Percentiles rank a stretch among this genome's conserved stretches.
phyloP scores from a whole-genome alignment of 2,329 filamentous ascomycete genomes.

The Verticillium longisporum region DNA sequence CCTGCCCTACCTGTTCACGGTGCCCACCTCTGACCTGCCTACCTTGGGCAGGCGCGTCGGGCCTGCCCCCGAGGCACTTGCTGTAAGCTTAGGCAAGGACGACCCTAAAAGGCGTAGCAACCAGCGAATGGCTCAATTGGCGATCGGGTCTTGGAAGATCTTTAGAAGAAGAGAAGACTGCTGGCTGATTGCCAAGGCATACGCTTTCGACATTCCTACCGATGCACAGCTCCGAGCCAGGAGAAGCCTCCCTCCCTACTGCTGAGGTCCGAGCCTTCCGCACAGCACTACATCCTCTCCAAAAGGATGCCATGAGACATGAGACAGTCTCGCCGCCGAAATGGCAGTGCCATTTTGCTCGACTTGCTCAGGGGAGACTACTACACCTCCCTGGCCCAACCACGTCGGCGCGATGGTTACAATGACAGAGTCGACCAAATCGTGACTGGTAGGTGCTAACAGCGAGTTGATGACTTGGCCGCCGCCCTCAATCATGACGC shows the following conservation, averaged over 20 bases:
- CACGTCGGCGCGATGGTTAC: slow-evolving; percentile 86
- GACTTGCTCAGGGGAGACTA: slow-evolving; percentile 63
- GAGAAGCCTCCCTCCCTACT: background rate
- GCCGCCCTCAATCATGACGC: slow-evolving; percentile 90
- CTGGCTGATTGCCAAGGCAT: too few relatives aligned
- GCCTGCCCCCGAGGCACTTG: too few relatives aligned
- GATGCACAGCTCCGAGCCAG: too few relatives aligned
- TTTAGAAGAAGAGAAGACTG: too few relatives aligned
- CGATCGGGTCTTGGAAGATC: too few relatives aligned
- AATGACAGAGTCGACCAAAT: slow-evolving; percentile 70
- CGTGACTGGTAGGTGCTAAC: slow-evolving; percentile 52
- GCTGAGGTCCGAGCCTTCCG: slow-evolving; percentile 43
- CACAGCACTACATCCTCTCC: slow-evolving; percentile 81
- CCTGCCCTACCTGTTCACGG: too few relatives aligned
- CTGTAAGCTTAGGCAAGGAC: too few relatives aligned
- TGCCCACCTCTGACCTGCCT: too few relatives aligned
- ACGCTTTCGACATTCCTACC: too few relatives aligned
- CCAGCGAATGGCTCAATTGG: too few relatives aligned
- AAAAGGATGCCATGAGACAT: slow-evolving; percentile 69
- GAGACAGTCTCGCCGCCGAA: slow-evolving; percentile 57
- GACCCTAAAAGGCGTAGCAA: too few relatives aligned
- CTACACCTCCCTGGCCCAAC: slow-evolving; percentile 77
- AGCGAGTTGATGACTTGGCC: slow-evolving; percentile 76
- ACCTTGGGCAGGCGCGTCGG: too few relatives aligned
- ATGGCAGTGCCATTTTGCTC: slow-evolving; percentile 43